phyloP scores from a whole-genome alignment of 1,139 yeast species.

The Magnusiomyces fungicola region DNA sequence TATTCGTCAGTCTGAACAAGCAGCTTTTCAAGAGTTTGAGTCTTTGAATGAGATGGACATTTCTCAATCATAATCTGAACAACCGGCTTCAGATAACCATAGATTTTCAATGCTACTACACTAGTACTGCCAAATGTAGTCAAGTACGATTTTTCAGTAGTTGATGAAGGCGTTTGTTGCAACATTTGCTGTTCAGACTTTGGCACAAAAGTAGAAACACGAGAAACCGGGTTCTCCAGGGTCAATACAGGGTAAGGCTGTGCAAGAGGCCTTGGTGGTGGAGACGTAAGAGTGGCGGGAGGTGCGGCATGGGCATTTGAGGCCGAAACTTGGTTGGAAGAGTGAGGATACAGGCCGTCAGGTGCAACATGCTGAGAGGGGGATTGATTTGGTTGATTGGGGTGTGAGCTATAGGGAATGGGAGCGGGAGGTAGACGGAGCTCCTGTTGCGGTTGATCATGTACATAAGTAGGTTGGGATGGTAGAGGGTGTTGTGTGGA shows the following conservation, averaged over 20 bases:
- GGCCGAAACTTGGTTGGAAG: conserved; percentile 2
- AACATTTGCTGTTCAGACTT: no score
- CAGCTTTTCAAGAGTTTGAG: not conserved
- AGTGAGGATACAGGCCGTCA: conserved; percentile 1
- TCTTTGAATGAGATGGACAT: not conserved
- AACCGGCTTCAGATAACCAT: not conserved
- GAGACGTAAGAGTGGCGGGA: not conserved
- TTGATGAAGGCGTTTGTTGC: no score
- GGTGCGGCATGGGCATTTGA: conserved; percentile 1
- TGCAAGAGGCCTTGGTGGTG: not conserved
- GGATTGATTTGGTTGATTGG: not conserved
- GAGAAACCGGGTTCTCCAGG: no score
- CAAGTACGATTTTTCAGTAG: no score
- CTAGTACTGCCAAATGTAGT: no score
- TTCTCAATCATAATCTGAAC: not conserved
- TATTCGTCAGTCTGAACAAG: conserved; percentile 2
- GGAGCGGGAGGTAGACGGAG: not conserved
- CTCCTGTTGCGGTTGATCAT: not conserved
- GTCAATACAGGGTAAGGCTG: no score
- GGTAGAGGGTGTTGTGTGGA: not conserved
- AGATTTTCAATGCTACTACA: not conserved
- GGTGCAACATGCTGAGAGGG: not conserved
- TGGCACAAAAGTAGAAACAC: no score
- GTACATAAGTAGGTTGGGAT: not conserved
- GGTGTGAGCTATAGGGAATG: not conserved